Conservation (phyloP, 441 rosid species). For the Erodium texanum region DNA sequence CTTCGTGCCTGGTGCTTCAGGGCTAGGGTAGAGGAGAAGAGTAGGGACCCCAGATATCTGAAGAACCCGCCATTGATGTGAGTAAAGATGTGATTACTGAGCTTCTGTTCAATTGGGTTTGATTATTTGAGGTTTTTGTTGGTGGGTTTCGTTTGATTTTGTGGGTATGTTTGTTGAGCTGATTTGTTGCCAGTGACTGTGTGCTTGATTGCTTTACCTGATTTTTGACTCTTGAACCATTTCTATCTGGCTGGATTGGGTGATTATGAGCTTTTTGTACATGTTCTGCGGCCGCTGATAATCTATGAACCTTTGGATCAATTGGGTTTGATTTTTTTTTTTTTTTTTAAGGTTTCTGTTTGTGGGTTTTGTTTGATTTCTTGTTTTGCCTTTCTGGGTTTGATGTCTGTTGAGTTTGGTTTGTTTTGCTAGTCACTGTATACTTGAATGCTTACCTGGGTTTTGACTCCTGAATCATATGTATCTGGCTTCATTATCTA, state of each 20-base stretch:
- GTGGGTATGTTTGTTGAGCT: too few relatives aligned
- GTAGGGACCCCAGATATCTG: neutral
- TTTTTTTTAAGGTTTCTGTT: neutral
- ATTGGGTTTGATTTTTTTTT: neutral
- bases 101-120: too few relatives aligned
- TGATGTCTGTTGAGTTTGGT: neutral
- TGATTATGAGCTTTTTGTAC: too few relatives aligned
- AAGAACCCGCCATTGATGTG: neutral
- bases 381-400: neutral
- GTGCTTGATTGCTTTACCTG: too few relatives aligned
- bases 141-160: too few relatives aligned
- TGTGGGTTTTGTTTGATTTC: neutral
- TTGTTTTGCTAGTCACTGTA: too few relatives aligned
- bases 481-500: neutral
- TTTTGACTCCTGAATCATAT: neutral
- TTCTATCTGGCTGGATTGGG: too few relatives aligned
- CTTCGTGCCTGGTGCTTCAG: too few relatives aligned
- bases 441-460: neutral
- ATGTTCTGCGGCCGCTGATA: too few relatives aligned
- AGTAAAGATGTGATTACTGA: neutral
- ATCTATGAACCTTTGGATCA: neutral
- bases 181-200: too few relatives aligned
- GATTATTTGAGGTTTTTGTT: too few relatives aligned
- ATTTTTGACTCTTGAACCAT: too few relatives aligned
- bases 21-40: neutral